Conservation (phyloP, 2,329 filamentous ascomycete genomes). For the Escovopsis weberi region DNA sequence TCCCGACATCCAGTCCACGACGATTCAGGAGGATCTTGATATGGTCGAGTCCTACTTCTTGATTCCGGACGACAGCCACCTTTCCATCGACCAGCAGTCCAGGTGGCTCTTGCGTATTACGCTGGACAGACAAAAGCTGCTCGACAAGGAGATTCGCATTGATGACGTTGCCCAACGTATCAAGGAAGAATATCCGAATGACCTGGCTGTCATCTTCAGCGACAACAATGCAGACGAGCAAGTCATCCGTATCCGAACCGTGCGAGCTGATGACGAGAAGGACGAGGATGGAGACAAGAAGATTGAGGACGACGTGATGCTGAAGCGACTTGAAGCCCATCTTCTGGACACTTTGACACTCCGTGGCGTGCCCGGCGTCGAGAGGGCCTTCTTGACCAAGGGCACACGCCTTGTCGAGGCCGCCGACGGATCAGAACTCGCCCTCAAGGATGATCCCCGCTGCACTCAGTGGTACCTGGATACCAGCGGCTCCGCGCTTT, state of each 20-base stretch:
- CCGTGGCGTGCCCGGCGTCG: constrained; percentile 77
- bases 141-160: constrained; percentile 86
- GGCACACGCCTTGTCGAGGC: constrained; percentile 54
- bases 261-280: constrained; percentile 54
- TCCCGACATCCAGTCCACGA: constrained; percentile 72
- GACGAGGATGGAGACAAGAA: constrained; percentile 48
- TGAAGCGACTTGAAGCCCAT: constrained; percentile 84
- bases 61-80: constrained; percentile 62
- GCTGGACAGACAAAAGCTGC: constrained; percentile 81
- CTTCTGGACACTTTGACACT: constrained; percentile 82
- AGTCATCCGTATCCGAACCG: constrained; percentile 81
- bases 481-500: constrained; percentile 79
- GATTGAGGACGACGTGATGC: constrained; percentile 77
- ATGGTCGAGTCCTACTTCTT: constrained; percentile 97
- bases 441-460: constrained; percentile 55
- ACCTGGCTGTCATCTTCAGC: constrained; percentile 88
- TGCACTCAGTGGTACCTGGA: constrained; percentile 95
- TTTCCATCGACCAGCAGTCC: constrained; percentile 59
- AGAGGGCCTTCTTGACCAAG: constrained; percentile 84
- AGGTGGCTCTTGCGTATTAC: constrained; percentile 92
- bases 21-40: constrained; percentile 74
- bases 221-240: constrained; percentile 96
- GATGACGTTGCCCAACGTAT: constrained; percentile 82
- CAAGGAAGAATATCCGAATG: constrained; percentile 72
- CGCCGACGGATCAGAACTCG: constrained; percentile 57